These are phyloP conservation scores for Cordyceps fumosorosea DNA, from an alignment of 2,329 filamentous ascomycete genomes.

Conservation along the genomic window DNA sequence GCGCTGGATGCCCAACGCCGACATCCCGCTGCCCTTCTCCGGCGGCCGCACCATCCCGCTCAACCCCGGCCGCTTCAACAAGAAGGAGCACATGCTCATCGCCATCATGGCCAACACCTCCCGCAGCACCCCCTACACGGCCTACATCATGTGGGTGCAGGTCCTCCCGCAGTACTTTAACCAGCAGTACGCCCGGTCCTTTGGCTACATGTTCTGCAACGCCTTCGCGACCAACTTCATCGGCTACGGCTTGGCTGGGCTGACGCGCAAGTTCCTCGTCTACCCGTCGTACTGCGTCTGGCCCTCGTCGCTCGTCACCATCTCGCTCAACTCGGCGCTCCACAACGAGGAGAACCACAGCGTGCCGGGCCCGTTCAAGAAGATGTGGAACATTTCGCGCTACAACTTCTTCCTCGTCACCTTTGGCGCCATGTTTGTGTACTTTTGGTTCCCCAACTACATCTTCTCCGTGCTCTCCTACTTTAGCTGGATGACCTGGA, in stretches of 20 bases:
- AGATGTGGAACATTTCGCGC: constrained; percentile 29
- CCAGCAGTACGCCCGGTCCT: constrained; percentile 34
- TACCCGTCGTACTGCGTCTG: constrained; percentile 40
- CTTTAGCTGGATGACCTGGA: constrained; percentile 44
- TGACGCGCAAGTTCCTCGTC: constrained; percentile 37
- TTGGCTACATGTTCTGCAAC: constrained; percentile 38
- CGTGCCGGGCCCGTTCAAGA: constrained; percentile 26
- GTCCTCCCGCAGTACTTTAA: constrained; percentile 37
- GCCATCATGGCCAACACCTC: constrained; percentile 47
- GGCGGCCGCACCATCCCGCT: constrained; percentile 27
- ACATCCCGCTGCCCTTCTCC: constrained; percentile 21
- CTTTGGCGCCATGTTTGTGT: constrained; percentile 38
- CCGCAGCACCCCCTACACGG: constrained; percentile 34
- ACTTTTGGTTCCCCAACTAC: constrained; percentile 42
- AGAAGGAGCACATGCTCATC: constrained; percentile 47
- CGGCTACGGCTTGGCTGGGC: constrained; percentile 41
- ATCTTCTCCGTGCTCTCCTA: constrained; percentile 35
- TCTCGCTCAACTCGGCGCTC: constrained; percentile 35
- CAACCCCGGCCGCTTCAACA: constrained; percentile 43
- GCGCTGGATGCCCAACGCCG: constrained; percentile 25
- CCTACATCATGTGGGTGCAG: constrained; percentile 38
- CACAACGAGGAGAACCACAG: constrained; percentile 25
- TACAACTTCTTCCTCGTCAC: constrained; percentile 34
- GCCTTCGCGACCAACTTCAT: constrained; percentile 41
- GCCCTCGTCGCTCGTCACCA: constrained; percentile 40